Evolutionary conservation across 495 filamentous ascomycete species (phyloP), one percentile per base, ranked within the genome.

Genomic region (Lophiostoma macrostomum): DNA sequence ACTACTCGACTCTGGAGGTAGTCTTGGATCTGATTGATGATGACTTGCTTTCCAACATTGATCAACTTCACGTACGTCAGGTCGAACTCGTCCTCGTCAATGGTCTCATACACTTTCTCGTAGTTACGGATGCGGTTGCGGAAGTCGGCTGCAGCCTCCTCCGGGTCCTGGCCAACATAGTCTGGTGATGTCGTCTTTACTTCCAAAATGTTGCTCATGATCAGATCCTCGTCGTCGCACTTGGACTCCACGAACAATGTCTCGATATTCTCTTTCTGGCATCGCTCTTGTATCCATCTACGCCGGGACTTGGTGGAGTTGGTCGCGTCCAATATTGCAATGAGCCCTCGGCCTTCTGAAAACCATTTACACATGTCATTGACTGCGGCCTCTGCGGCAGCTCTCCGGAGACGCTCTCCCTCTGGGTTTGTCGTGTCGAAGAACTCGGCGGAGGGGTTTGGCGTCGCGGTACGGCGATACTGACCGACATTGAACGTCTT

Each of bases 161-260:
- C 93, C 12, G 93, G 93, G 65, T 98, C 93, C 66, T 94, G 89
- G 16, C 91, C 93, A 56, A 80, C 74, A 70, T 98, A 98, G 69
- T 98, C 93, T 1, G 93, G 93, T 11, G 87, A 93, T 10, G 88
- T 91, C 2, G 91, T 94, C 79, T 98, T 98, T 55, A 98, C 93
- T 67, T 96, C 93, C 47, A 90, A 82, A 64, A 98, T 95, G 68
- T 98, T 98, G 74, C 79, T 85, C 87, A 95, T 94, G 71, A 98
- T 93, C 41, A 96, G 69, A 31, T 91, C 85, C 65, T 96, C 90
- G 51, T 96, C 84, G 64, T 98, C 91, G 68, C 93, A 98, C 64
- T 90, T 89, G 16, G 85, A 91, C 75, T 98, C 93, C 14, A 98
- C 93, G 60, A 93, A 98, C 28, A 98, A 72, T 3, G 91, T 90